These are phyloP conservation scores for Aspergillus quadricinctus DNA, from an alignment of 2,329 filamentous ascomycete genomes.

Conservation along the genomic window DNA sequence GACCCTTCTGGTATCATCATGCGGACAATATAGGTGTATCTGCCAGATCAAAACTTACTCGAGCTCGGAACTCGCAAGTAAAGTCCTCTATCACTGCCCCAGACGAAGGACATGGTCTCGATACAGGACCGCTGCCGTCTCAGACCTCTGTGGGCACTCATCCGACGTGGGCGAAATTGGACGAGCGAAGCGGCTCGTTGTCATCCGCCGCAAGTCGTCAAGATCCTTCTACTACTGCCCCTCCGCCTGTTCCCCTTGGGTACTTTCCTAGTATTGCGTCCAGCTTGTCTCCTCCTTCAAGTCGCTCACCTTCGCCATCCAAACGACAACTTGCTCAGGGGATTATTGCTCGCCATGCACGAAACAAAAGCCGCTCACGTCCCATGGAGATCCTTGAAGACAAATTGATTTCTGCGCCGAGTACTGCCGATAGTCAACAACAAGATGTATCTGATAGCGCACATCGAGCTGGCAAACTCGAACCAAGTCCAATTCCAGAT, in stretches of 20 bases:
- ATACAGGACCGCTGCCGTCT: background rate
- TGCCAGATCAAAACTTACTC: background rate
- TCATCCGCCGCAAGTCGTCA: slow-evolving; percentile 50
- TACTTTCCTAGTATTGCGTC: slow-evolving; percentile 58
- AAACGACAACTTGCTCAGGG: slow-evolving; percentile 51
- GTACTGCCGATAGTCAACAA: slow-evolving; percentile 12
- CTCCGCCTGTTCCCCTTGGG: slow-evolving; percentile 31
- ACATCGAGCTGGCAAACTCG: slow-evolving; percentile 17
- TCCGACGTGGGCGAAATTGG: slow-evolving; percentile 46
- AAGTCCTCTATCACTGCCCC: background rate
- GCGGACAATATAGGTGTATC: background rate
- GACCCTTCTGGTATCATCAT: slow-evolving; percentile 6
- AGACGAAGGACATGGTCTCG: background rate
- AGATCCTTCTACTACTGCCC: slow-evolving; percentile 41
- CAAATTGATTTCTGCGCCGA: slow-evolving; percentile 13
- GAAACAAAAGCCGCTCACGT: slow-evolving; percentile 35
- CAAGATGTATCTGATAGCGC: slow-evolving; percentile 11
- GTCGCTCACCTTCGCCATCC: slow-evolving; percentile 60
- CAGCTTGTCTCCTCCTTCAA: slow-evolving; percentile 60
- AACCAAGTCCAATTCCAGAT: slow-evolving; percentile 27
- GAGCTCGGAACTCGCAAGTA: background rate
- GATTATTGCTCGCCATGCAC: slow-evolving; percentile 36
- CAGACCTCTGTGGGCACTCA: background rate
- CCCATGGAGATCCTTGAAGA: slow-evolving; percentile 34
- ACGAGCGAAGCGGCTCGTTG: slow-evolving; percentile 50